These are phyloP conservation scores for Fusarium sp. DNA, from an alignment of 2,329 filamentous ascomycete species.

Conservation along the genomic window DNA sequence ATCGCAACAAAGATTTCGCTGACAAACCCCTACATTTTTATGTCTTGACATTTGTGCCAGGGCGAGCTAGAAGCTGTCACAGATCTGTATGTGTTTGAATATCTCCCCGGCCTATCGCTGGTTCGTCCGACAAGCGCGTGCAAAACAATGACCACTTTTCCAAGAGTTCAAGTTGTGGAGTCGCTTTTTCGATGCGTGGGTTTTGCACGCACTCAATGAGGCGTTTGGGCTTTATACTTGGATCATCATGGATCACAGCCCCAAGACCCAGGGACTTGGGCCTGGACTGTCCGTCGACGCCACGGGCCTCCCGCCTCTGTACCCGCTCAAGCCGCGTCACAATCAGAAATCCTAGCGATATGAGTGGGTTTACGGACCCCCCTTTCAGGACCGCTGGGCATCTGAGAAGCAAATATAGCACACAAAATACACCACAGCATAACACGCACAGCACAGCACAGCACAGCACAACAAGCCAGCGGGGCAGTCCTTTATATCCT, in stretches of 20 bases:
- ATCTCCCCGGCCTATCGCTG: conserved; percentile 13
- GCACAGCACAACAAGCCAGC: conserved; percentile 16
- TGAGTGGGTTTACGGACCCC: conserved; percentile 29
- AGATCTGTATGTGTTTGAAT: conserved; percentile 18
- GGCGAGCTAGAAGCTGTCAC: conserved; percentile 19
- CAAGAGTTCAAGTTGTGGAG: conserved; percentile 6
- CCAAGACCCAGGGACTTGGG: conserved; percentile 46
- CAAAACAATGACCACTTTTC: conserved; percentile 4
- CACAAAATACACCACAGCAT: background rate
- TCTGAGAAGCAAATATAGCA: conserved; percentile 30
- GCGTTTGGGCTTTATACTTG: conserved; percentile 30
- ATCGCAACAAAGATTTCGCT: conserved; percentile 53
- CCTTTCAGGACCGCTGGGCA: conserved; percentile 30
- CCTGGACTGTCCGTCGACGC: conserved; percentile 49
- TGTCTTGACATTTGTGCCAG: conserved; percentile 24
- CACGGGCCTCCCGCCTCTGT: conserved; percentile 47
- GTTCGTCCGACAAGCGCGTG: conserved; percentile 20
- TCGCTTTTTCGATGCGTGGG: conserved; percentile 8
- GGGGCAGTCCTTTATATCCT: conserved; percentile 36
- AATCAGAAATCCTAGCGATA: conserved; percentile 34
- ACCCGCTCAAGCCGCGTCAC: conserved; percentile 47
- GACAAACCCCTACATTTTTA: conserved; percentile 40
- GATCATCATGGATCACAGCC: conserved; percentile 33
- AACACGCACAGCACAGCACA: conserved; percentile 5
- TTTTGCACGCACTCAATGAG: conserved; percentile 18